phyloP scores from a whole-genome alignment of 129 eudicot species.

The Ambrosia artemisiifolia region DNA sequence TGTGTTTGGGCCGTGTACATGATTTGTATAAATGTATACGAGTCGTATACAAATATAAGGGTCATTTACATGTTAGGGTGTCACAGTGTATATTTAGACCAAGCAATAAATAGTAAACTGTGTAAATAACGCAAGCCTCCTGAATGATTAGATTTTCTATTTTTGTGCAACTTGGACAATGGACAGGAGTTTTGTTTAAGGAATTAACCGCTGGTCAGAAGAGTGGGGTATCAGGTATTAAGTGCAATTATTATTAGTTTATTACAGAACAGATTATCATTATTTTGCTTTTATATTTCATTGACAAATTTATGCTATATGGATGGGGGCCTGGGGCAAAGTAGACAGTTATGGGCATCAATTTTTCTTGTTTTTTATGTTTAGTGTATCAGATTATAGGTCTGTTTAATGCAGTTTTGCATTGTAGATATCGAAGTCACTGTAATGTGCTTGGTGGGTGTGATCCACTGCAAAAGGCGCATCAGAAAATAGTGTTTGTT shows the following conservation, averaged over 20 bases:
- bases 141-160: conserved; percentile 8
- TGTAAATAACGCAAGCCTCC: neutral
- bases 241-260: neutral
- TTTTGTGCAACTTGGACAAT: neutral
- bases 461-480: conserved; percentile 7
- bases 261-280: conserved; percentile 8
- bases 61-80: no score
- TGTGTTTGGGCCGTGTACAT: no score
- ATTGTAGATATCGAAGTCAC: neutral
- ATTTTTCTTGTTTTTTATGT: neutral
- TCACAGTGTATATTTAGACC: no score
- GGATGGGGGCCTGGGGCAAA: conserved; percentile 1
- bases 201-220: conserved; percentile 13
- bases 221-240: conserved; percentile 7
- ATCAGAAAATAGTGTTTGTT: neutral
- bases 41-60: no score
- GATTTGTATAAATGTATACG: no score
- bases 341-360: conserved; percentile 8
- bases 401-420: conserved; percentile 12
- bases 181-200: neutral
- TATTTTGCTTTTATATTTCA: conserved; percentile 8
- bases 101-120: neutral
- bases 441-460: conserved; percentile 12
- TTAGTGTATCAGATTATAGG: neutral
- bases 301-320: conserved; percentile 3